Base-by-base conservation (phyloP, 2,329 filamentous ascomycete species). In the Elsinoe perseae region DNA sequence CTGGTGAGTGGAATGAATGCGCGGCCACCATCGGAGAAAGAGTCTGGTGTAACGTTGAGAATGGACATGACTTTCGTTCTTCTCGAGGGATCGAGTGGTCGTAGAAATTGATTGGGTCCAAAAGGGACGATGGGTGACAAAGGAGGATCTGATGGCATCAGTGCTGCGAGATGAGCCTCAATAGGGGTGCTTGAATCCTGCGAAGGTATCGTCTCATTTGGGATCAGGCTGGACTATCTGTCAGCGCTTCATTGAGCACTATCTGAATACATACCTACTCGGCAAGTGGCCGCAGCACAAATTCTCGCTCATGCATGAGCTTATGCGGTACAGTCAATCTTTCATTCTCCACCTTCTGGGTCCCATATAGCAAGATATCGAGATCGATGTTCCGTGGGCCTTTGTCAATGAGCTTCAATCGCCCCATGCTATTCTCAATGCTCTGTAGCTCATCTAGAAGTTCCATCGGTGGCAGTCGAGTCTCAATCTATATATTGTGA, bases 351-450 rank as follows among this genome's bases (percentile, higher is more conserved):
- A 95, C 73, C 2, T 71, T 74, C 58, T 85, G 73, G 56, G 87
- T 73, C 52, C 84, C 85, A 66, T 95, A 96, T 1, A 96, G 76
- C 16, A 97, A 74, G 46, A 98, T 90, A 66, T 98, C 93, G 12
- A 98, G 77, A 66, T 98, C 93, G 60, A 98, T 95, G 66, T 90
- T 95, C 25, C 93, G 81, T 1, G 93, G 93, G 0, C 93, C 93
- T 68, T 98, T 98, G 65, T 96, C 89, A 40, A 97, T 82, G 42
- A 89, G 64, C 70, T 96, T 96, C 60, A 83, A 80, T 56, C 93
- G 81, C 0, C 91, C 91, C 66, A 96, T 80, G 0, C 75, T 75
- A 48, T 80, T 83, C 68, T 98, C 93, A 63, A 98, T 92, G 28
- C 80, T 79, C 68, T 98, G 92, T 1, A 98, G 80, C 58, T 82